Evolutionary conservation across 768 basidiomycete genomes (phyloP).

Genomic region (Rhodotorula diobovata): DNA sequence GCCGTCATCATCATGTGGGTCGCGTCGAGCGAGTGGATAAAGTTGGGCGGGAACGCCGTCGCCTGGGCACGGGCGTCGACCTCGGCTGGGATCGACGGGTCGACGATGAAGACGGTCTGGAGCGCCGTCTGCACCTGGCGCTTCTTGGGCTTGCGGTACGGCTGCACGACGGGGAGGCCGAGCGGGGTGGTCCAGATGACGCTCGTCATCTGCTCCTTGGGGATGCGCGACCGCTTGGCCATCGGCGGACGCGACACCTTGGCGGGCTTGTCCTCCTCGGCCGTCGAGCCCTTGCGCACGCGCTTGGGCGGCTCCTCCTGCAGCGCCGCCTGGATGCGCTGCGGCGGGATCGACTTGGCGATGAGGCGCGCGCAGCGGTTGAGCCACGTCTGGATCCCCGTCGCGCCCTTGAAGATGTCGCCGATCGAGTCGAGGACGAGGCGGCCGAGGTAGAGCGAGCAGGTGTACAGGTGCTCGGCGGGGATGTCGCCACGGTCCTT

Average conservation of each 20-base stretch:
- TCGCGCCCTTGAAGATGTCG: slow-evolving; percentile 87
- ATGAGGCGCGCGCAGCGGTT: slow-evolving; percentile 76
- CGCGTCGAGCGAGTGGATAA: slow-evolving; percentile 93
- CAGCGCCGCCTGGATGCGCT: slow-evolving; percentile 47
- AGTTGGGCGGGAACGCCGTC: slow-evolving; percentile 97
- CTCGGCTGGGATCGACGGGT: slow-evolving; percentile 70
- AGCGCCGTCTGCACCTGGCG: slow-evolving; percentile 70
- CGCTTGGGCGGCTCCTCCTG: slow-evolving; percentile 20
- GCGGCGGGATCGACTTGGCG: slow-evolving; percentile 73
- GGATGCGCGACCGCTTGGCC: slow-evolving; percentile 50
- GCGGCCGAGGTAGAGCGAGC: slow-evolving; percentile 74
- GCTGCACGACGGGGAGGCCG: slow-evolving; percentile 93
- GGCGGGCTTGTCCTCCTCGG: not conserved
- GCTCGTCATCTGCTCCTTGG: slow-evolving; percentile 87
- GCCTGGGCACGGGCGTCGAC: slow-evolving; percentile 85
- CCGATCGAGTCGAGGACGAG: slow-evolving; percentile 77
- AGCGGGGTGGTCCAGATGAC: slow-evolving; percentile 96
- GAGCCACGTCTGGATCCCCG: slow-evolving; percentile 85
- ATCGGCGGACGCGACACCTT: not conserved
- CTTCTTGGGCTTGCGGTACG: slow-evolving; percentile 76
- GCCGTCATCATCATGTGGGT: slow-evolving; percentile 99
- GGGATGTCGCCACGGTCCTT: slow-evolving; percentile 68
- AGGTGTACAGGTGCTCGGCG: slow-evolving; percentile 66
- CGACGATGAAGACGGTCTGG: slow-evolving; percentile 83
- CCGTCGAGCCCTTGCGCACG: not conserved